Percentiles rank a stretch among this genome's conserved stretches.
Conservation (phyloP, 1,284 basidiomycete species). For the Rhodotorula mucilaginosa region DNA sequence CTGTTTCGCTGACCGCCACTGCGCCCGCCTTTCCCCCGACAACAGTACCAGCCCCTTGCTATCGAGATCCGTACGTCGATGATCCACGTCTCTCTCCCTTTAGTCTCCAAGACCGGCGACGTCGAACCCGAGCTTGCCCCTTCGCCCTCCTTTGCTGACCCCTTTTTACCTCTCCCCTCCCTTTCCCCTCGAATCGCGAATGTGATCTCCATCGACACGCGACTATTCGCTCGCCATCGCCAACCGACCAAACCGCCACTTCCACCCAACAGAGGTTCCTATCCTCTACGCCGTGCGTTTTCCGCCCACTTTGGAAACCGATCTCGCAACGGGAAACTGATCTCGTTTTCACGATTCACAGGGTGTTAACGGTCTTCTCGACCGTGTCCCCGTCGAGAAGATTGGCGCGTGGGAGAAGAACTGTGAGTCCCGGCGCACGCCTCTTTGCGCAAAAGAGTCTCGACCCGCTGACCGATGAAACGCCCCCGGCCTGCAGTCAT, state of each 20-base stretch:
- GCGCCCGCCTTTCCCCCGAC: background rate
- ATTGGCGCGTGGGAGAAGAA: slow-evolving; percentile 62
- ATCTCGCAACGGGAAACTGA: slow-evolving; percentile 59
- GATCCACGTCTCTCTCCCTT: background rate
- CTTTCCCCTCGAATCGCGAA: no score
- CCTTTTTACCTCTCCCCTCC: background rate
- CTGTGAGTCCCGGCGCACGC: background rate
- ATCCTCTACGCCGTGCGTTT: slow-evolving; percentile 57
- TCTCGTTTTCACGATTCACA: slow-evolving; percentile 76
- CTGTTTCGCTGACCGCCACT: background rate
- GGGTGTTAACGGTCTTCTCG: slow-evolving; percentile 89
- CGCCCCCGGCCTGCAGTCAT: slow-evolving; percentile 55
- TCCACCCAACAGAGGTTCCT: slow-evolving; percentile 55
- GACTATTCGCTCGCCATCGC: slow-evolving; percentile 40
- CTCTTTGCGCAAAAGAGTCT: no score
- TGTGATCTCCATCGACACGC: background rate
- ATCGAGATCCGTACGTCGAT: slow-evolving; percentile 87
- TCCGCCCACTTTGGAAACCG: slow-evolving; percentile 49
- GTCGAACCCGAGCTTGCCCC: background rate
- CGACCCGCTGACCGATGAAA: background rate
- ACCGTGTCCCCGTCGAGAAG: slow-evolving; percentile 70
- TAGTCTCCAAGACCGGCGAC: background rate
- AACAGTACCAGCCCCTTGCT: slow-evolving; percentile 60
- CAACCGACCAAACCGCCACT: slow-evolving; percentile 54
- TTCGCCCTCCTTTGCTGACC: background rate